These are phyloP conservation scores for Hyaloscypha bicolor DNA, from an alignment of 495 filamentous ascomycete species.

Conservation along the genomic window DNA sequence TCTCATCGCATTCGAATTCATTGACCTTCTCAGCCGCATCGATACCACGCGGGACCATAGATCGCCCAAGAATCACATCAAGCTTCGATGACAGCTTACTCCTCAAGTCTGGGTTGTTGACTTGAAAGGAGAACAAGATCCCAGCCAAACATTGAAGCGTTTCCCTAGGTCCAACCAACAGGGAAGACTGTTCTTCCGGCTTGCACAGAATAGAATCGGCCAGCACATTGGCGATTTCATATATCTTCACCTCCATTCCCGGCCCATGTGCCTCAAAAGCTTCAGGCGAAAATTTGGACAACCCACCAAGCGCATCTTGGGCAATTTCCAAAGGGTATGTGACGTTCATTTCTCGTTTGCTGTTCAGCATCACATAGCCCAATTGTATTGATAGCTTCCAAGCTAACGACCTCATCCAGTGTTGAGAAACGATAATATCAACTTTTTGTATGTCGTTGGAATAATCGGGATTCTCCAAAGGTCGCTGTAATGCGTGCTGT, in stretches of 20 bases:
- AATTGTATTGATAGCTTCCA: slow-evolving; percentile 13
- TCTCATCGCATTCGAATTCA: no score
- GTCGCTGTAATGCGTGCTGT: slow-evolving; percentile 14
- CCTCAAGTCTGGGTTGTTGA: slow-evolving; percentile 12
- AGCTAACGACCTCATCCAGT: slow-evolving; percentile 16
- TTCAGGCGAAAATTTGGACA: slow-evolving; percentile 9
- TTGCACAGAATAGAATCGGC: slow-evolving; percentile 19
- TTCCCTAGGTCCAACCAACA: slow-evolving; percentile 15
- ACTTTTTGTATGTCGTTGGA: slow-evolving; percentile 17
- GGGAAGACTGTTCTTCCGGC: slow-evolving; percentile 17
- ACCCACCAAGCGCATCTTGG: slow-evolving; percentile 9
- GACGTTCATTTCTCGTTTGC: slow-evolving; percentile 20
- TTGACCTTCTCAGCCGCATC: background rate
- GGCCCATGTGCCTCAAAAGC: slow-evolving; percentile 17
- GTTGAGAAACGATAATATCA: slow-evolving; percentile 15
- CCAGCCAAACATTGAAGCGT: slow-evolving; percentile 4
- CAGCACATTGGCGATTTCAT: slow-evolving; percentile 13
- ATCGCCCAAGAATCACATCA: slow-evolving; percentile 7
- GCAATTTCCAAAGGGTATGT: slow-evolving; percentile 16
- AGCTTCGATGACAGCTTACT: slow-evolving; percentile 10
- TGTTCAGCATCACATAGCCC: slow-evolving; percentile 15
- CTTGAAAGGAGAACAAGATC: slow-evolving; percentile 4
- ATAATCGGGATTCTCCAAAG: slow-evolving; percentile 7
- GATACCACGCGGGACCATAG: slow-evolving; percentile 1
- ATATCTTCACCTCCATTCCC: slow-evolving; percentile 20